Percentiles rank a stretch among this genome's conserved stretches.
Evolutionary conservation across 73 alveolate species (phyloP).

Genomic region (Halteria grandinella): DNA sequence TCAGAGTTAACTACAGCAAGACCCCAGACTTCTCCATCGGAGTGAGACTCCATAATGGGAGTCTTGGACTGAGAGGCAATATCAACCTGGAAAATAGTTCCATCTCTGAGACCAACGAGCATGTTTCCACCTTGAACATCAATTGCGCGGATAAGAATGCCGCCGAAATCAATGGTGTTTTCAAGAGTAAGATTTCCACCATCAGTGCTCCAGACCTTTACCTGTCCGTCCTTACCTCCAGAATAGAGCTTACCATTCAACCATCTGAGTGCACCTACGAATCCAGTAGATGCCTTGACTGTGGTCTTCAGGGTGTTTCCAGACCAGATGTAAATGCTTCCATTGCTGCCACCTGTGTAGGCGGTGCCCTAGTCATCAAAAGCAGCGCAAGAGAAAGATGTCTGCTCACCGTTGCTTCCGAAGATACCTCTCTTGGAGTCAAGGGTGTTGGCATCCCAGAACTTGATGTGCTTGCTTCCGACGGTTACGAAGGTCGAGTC

Average conservation of each 20-base stretch:
- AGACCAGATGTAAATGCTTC: conserved; percentile 70
- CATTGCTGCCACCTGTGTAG: conserved; percentile 86
- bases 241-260: conserved; percentile 63
- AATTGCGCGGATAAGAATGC: conserved; percentile 78
- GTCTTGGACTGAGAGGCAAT: conserved; percentile 60
- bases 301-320: conserved; percentile 59
- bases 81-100: conserved; percentile 79
- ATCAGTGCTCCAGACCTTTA: conserved; percentile 44
- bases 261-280: conserved; percentile 67
- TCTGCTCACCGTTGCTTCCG: conserved; percentile 62
- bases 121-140: conserved; percentile 81
- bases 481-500: conserved; percentile 79
- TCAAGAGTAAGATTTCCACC: conserved; percentile 9
- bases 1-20: conserved; percentile 67
- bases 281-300: conserved; percentile 61
- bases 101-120: conserved; percentile 93
- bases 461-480: conserved; percentile 88
- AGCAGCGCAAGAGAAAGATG: conserved; percentile 78
- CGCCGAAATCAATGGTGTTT: conserved; percentile 43
- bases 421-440: conserved; percentile 88
- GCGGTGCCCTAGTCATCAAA: conserved; percentile 82
- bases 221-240: conserved; percentile 79
- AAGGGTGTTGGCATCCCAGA: conserved; percentile 81
- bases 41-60: conserved; percentile 78
- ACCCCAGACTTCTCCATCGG: conserved; percentile 97